Percentiles rank a stretch among this genome's conserved stretches.
Conservation (phyloP, 805 yeast genomes). For the Saccharomycopsis microspora region DNA sequence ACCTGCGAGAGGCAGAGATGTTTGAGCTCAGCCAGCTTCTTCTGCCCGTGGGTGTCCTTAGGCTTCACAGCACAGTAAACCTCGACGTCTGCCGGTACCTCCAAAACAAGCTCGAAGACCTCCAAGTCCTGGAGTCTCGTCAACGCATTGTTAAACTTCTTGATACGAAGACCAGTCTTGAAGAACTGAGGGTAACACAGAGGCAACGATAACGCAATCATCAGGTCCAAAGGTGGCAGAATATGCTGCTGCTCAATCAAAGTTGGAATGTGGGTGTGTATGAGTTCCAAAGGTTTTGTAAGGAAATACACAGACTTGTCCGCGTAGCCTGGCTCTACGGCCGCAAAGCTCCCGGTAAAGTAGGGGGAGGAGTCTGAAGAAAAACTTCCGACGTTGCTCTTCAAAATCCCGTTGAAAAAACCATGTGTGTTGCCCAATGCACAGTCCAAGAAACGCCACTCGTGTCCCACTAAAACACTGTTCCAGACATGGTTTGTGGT, state of each 20-base stretch:
- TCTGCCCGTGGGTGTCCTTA: conserved; percentile 19
- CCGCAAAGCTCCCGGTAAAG: neutral
- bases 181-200: conserved; percentile 77
- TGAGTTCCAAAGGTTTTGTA: conserved; percentile 59
- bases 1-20: conserved; percentile 67
- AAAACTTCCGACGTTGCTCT: neutral
- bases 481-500: conserved; percentile 84
- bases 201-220: conserved; percentile 72
- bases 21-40: conserved; percentile 21
- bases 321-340: neutral
- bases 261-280: conserved; percentile 81
- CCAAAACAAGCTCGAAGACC: conserved; percentile 65
- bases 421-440: conserved; percentile 50
- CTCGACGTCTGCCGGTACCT: conserved; percentile 62
- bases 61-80: conserved; percentile 49
- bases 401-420: conserved; percentile 35
- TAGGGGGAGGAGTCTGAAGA: neutral
- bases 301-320: conserved; percentile 61
- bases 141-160: conserved; percentile 66
- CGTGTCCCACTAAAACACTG: conserved; percentile 53
- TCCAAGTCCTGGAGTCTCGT: conserved; percentile 67
- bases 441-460: conserved; percentile 74
- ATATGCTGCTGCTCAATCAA: conserved; percentile 75
- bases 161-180: conserved; percentile 42
- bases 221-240: conserved; percentile 71